Percentiles rank a stretch among this genome's conserved stretches.
These are phyloP conservation scores for Mycena haematopus DNA, from an alignment of 768 basidiomycete species.

Conservation along the genomic window DNA sequence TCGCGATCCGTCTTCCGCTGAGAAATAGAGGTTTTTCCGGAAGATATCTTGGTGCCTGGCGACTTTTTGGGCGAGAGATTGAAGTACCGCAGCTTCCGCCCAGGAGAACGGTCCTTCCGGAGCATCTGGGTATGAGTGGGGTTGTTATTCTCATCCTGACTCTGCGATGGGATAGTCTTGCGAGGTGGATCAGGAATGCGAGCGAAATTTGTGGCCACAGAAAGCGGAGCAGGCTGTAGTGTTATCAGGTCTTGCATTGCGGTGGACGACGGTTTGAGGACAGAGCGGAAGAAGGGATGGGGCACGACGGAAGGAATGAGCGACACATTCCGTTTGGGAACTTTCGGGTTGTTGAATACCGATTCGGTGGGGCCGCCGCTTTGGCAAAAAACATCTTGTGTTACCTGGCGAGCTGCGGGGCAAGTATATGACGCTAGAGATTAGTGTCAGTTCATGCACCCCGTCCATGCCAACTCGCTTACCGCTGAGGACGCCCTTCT, in stretches of 20 bases:
- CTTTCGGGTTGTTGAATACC: not conserved
- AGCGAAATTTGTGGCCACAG: slow-evolving; percentile 12
- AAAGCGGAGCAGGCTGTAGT: not conserved
- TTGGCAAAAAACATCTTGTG: not conserved
- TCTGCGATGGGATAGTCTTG: not conserved
- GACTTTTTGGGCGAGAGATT: slow-evolving; percentile 13
- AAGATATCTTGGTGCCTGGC: not conserved
- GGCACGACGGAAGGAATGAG: not conserved
- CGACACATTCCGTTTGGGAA: not conserved
- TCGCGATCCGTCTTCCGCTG: not conserved
- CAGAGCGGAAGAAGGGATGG: not conserved
- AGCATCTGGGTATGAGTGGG: not conserved
- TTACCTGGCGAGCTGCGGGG: not conserved
- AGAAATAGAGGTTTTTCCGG: not conserved
- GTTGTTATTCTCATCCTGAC: slow-evolving; percentile 3
- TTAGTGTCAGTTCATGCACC: not conserved
- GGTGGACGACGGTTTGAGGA: not conserved
- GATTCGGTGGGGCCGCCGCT: not conserved
- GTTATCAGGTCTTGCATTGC: not conserved
- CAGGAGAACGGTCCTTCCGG: slow-evolving; percentile 4
- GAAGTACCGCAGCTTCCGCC: slow-evolving; percentile 16
- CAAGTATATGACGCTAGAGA: not conserved
- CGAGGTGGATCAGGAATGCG: not conserved
- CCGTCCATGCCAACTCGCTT: not conserved
- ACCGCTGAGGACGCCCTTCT: not conserved